These are phyloP conservation scores for Chrysanthemum lavandulifolium DNA, from an alignment of 129 eudicot genomes.

Conservation along the genomic window DNA sequence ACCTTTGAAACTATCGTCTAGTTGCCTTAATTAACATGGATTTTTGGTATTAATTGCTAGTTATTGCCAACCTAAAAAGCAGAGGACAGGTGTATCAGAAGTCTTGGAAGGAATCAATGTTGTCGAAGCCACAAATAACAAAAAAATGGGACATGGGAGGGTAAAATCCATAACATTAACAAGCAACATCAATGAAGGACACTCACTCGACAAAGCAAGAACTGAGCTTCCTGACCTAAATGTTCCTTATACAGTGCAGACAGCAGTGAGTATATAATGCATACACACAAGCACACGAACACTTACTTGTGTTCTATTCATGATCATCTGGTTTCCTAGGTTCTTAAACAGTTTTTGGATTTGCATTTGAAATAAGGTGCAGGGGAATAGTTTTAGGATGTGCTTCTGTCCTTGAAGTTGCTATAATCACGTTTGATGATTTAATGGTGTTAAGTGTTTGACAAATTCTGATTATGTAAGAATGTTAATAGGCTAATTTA, in stretches of 20 bases:
- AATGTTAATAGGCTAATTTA: neutral
- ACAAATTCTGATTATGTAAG: neutral
- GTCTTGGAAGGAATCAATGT: conserved; percentile 5
- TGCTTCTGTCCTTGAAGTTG: conserved; percentile 5
- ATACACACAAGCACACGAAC: conserved; percentile 21
- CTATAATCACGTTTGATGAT: neutral
- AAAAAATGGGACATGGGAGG: conserved; percentile 17
- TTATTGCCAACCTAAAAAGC: conserved; percentile 21
- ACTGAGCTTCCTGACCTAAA: conserved; percentile 29
- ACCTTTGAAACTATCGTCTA: neutral
- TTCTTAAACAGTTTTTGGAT: too few relatives aligned
- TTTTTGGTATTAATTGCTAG: conserved; percentile 17
- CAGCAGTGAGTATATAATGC: conserved; percentile 24
- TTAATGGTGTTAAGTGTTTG: neutral
- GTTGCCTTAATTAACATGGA: conserved; percentile 1
- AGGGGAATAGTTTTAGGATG: neutral
- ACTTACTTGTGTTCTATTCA: neutral
- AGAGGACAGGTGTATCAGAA: conserved; percentile 10
- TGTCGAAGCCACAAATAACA: conserved; percentile 23
- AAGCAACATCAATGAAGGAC: conserved; percentile 20
- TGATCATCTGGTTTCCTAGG: neutral
- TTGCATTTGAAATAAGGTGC: neutral
- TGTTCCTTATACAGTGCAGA: conserved; percentile 22
- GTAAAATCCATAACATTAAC: conserved; percentile 11
- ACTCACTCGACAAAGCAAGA: conserved; percentile 15